phyloP scores from a whole-genome alignment of 768 basidiomycete genomes.

The Stropharia rugosoannulata region DNA sequence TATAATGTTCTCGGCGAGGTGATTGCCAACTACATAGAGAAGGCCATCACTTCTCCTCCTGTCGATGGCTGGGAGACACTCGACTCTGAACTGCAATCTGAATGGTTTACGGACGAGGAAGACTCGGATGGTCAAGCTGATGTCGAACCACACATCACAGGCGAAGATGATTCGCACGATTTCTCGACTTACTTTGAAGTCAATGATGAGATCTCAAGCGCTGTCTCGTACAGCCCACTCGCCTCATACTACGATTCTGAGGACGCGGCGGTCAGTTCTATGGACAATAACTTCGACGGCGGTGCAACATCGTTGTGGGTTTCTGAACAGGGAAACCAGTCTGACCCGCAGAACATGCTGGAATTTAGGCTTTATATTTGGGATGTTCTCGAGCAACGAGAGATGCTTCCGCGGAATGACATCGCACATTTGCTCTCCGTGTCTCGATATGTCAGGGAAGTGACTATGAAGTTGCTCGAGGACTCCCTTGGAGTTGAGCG shows the following conservation, averaged over 20 bases:
- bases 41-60: slow-evolving; percentile 5
- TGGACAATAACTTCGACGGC: not conserved
- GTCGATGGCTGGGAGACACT: slow-evolving; percentile 1
- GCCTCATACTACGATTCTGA: too few relatives aligned
- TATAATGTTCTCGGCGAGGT: slow-evolving; percentile 8
- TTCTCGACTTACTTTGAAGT: not conserved
- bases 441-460: slow-evolving; percentile 3
- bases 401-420: slow-evolving; percentile 5
- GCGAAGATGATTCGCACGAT: not conserved
- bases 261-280: too few relatives aligned
- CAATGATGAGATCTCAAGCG: not conserved
- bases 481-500: slow-evolving; percentile 2
- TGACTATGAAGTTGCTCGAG: slow-evolving; percentile 4
- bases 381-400: not conserved
- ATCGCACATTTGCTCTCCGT: slow-evolving; percentile 3
- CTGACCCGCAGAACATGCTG: not conserved
- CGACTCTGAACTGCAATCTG: not conserved
- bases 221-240: not conserved
- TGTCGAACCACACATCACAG: not conserved
- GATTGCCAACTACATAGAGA: slow-evolving; percentile 8
- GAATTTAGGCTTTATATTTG: slow-evolving; percentile 1
- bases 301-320: not conserved
- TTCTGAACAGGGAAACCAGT: not conserved
- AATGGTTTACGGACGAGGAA: slow-evolving; percentile 6
- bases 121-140: not conserved